These are phyloP conservation scores for Porogramme epimiltina DNA, from an alignment of 1,284 basidiomycete genomes.

Conservation along the genomic window DNA sequence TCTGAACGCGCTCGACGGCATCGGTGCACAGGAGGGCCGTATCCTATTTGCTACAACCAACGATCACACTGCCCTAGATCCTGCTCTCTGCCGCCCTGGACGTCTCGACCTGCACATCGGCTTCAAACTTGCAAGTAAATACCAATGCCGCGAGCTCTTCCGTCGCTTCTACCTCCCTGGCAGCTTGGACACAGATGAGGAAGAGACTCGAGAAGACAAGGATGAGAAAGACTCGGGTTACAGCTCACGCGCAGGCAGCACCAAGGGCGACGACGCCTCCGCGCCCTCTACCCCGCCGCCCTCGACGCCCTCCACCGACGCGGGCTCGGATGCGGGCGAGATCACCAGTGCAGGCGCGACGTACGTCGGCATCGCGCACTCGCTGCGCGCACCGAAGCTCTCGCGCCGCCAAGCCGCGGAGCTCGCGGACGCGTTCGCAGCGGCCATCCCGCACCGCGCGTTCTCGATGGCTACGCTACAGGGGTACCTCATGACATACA, in stretches of 20 bases:
- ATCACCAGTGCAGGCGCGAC: not conserved
- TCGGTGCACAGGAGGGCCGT: constrained; percentile 75
- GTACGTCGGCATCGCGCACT: constrained; percentile 36
- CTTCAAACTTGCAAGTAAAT: constrained; percentile 67
- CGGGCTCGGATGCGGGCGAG: too few species aligned
- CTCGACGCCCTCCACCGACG: not conserved
- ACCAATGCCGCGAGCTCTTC: constrained; percentile 67
- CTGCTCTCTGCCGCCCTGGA: constrained; percentile 76
- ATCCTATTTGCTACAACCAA: constrained; percentile 81
- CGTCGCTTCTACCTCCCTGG: constrained; percentile 61
- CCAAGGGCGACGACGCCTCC: constrained; percentile 7
- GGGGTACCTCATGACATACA: constrained; percentile 75
- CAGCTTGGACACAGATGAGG: constrained; percentile 15
- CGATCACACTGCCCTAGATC: constrained; percentile 64
- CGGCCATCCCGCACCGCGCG: constrained; percentile 60
- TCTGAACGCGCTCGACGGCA: constrained; percentile 75
- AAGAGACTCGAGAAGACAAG: constrained; percentile 7
- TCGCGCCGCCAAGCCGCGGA: constrained; percentile 34
- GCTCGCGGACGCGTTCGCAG: constrained; percentile 62
- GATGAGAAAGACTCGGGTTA: constrained; percentile 23
- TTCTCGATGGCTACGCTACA: constrained; percentile 77
- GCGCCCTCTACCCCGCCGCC: constrained; percentile 2
- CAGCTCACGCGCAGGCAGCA: constrained; percentile 8
- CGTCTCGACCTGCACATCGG: constrained; percentile 80
- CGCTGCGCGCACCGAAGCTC: constrained; percentile 34